phyloP scores from a whole-genome alignment of 306 rosid genomes.

The Sindora glabra region DNA sequence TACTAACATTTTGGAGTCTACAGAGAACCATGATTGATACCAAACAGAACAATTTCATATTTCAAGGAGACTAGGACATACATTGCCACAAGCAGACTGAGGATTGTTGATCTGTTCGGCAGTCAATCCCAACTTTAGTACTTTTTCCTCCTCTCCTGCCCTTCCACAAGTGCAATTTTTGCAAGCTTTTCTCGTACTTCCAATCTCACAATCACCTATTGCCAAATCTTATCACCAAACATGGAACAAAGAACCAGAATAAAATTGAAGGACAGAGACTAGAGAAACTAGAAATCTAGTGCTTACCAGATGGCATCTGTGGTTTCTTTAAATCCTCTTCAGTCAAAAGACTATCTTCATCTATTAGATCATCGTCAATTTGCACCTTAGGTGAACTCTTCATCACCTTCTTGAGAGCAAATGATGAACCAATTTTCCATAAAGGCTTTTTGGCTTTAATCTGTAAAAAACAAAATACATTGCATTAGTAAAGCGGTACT shows the following conservation, averaged over 20 bases:
- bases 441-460: constrained; percentile 64
- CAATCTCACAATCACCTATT: constrained; percentile 74
- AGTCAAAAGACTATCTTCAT: constrained; percentile 82
- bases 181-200: constrained; percentile 92
- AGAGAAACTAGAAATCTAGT: constrained; percentile 14
- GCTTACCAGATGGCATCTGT: constrained; percentile 48
- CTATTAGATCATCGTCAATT: constrained; percentile 77
- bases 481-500: too few relatives aligned
- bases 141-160: constrained; percentile 85
- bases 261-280: not conserved
- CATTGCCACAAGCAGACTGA: constrained; percentile 90
- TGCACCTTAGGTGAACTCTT: constrained; percentile 51
- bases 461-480: constrained; percentile 11
- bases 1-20: not conserved
- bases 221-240: constrained; percentile 18
- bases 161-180: constrained; percentile 88
- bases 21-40: not conserved
- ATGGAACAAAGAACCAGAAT: not conserved
- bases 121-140: constrained; percentile 61
- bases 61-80: constrained; percentile 24
- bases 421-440: constrained; percentile 80
- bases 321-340: constrained; percentile 89
- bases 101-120: constrained; percentile 71
- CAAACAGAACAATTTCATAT: not conserved
- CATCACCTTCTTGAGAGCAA: constrained; percentile 47